Evolutionary conservation across 2,329 filamentous ascomycete species (phyloP), one percentile per base, ranked within the genome.

Genomic region (Penicillium sp.): DNA sequence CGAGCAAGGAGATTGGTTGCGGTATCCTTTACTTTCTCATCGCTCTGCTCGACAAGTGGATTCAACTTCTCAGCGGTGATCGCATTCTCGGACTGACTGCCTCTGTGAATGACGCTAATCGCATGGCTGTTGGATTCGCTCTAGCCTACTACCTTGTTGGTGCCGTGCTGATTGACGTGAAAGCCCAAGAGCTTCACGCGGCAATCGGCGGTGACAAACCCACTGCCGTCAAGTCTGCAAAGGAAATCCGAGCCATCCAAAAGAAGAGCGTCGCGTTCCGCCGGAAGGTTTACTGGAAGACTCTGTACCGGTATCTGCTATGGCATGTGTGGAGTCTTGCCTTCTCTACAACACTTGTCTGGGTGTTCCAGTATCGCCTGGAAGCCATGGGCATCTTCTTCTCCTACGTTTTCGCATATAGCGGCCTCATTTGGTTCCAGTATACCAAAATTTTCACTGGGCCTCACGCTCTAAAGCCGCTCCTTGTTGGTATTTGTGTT

Each of bases 111-210:
- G 63, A 68, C 9, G 60, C 67, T 1, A 67, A 70, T 46, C 70
- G 75, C 9, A 64, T 76, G 49, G 70, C 74, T 33, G 71, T 79
- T 24, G 78, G 78, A 1, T 79, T 80, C 52, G 74, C 76, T n/a
- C 66, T 81, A 32, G 75, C 75, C 0, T 81, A 81, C 59, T 81
- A 81, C 53, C 66, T 81, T 13, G 71, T 80, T 25, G 77, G 78
- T 26, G 78, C 78, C 9, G 76, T 81, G 1, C 66, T 78, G 24
- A 75, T 81, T 26, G 78, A 81, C 53, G 73, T 74, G 52, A 78
- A 79, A 49, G 76, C 76, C 18, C 73, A 76, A 45, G 72, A 76
- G 50, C 66, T 80, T 1, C 72, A 76, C 50, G 70, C 68, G 9
- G 57, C 70, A 2, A 70, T 74, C 3, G 71, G 75, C 43, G 66